Percentiles rank a stretch among this genome's conserved stretches.
Evolutionary conservation across 163 green algal genomes (phyloP).

Genomic region (Coccomyxa subellipsoidea): DNA sequence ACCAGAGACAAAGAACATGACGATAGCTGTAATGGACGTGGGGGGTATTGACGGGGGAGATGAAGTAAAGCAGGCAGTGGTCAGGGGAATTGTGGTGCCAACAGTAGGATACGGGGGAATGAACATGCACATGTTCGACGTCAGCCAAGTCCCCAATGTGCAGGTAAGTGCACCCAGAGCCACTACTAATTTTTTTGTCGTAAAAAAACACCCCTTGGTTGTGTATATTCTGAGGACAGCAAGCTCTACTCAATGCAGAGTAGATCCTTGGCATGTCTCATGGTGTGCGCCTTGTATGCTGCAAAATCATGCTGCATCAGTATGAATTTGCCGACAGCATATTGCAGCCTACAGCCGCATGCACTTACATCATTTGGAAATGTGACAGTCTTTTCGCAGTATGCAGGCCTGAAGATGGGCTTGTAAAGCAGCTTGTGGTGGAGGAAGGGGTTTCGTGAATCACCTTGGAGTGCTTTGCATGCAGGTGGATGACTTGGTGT

Average conservation of each 20-base stretch:
- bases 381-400: too few species aligned
- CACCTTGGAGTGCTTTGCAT: background rate
- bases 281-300: background rate
- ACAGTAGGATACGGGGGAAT: background rate
- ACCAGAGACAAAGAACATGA: background rate
- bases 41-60: background rate
- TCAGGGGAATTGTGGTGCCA: background rate
- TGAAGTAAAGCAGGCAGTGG: background rate
- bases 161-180: background rate
- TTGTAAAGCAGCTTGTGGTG: too few species aligned
- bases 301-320: background rate
- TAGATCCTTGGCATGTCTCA: too few species aligned
- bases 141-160: background rate
- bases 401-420: too few species aligned
- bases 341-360: background rate
- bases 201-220: background rate
- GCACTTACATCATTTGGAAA: background rate
- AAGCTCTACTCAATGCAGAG: too few species aligned
- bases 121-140: slow-evolving; percentile 3
- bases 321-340: background rate
- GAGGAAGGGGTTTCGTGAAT: too few species aligned
- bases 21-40: background rate
- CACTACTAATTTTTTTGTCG: background rate
- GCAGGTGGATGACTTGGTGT: background rate
- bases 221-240: background rate